These are phyloP conservation scores for Citeromyces matritensis DNA, from an alignment of 805 yeast genomes.

Conservation along the genomic window DNA sequence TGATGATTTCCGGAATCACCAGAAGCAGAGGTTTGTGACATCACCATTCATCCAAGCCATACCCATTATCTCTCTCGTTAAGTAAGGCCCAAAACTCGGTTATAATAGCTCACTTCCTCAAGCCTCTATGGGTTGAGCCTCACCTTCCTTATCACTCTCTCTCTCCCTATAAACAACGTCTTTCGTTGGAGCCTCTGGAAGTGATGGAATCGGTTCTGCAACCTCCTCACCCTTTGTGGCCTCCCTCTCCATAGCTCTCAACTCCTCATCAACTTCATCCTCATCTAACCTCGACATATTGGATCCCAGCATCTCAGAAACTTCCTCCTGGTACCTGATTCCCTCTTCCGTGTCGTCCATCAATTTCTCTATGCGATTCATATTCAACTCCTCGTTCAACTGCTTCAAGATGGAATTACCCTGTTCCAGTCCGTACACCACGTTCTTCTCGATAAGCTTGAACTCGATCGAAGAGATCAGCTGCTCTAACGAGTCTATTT, in stretches of 20 bases:
- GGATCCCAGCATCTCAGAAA: conserved; percentile 34
- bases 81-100: no score
- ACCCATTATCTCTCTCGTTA: no score
- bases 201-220: no score
- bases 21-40: no score
- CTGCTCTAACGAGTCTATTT: conserved; percentile 65
- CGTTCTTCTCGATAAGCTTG: conserved; percentile 78
- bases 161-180: no score
- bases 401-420: conserved; percentile 69
- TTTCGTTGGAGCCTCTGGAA: no score
- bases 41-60: no score
- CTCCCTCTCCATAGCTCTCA: conserved; percentile 33
- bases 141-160: no score
- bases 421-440: conserved; percentile 61
- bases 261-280: conserved; percentile 52
- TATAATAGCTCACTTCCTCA: no score
- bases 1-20: no score
- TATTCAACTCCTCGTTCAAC: conserved; percentile 63
- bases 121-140: no score
- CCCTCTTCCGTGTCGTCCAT: conserved; percentile 82
- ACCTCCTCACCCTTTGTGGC: no score
- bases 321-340: conserved; percentile 60
- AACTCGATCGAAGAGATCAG: conserved; percentile 75
- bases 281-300: conserved; percentile 30
- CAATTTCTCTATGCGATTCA: conserved; percentile 66